Conservation (phyloP, 768 basidiomycete genomes). For the Rhodotorula toruloides region DNA sequence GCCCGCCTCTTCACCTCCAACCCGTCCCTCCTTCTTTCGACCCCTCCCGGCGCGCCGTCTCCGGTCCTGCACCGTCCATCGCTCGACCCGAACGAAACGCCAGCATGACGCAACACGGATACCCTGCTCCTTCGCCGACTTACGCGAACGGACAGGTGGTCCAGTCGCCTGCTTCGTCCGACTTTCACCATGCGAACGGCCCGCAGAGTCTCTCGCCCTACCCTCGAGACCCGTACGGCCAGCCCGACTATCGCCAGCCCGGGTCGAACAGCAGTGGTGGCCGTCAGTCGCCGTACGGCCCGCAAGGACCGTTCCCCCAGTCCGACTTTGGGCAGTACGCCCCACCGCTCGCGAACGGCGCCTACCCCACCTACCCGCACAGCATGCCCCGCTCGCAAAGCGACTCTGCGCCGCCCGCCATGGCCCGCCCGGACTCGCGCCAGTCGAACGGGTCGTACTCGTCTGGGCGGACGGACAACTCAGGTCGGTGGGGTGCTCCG, state of each 20-base stretch:
- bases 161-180: not conserved
- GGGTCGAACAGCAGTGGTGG: not conserved
- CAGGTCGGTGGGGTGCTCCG: not conserved
- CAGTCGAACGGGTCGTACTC: conserved; percentile 6
- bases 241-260: not conserved
- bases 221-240: not conserved
- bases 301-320: not conserved
- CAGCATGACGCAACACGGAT: conserved; percentile 6
- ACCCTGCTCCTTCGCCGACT: not conserved
- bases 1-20: not conserved
- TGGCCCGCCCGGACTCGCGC: conserved; percentile 15
- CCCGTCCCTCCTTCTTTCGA: not conserved
- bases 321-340: conserved; percentile 1
- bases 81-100: conserved; percentile 22
- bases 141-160: not conserved
- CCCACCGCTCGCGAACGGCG: not conserved
- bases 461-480: conserved; percentile 14
- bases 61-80: not conserved
- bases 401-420: conserved; percentile 1
- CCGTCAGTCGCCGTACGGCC: conserved; percentile 6
- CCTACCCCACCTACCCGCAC: not conserved
- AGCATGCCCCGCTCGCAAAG: not conserved
- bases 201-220: conserved; percentile 20
- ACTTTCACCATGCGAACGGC: not conserved
- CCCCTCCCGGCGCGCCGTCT: conserved; percentile 6